Percentiles rank a stretch among this genome's conserved stretches.
phyloP scores from a whole-genome alignment of 2,329 filamentous ascomycete species.

The Calonectria pseudoturangicola region DNA sequence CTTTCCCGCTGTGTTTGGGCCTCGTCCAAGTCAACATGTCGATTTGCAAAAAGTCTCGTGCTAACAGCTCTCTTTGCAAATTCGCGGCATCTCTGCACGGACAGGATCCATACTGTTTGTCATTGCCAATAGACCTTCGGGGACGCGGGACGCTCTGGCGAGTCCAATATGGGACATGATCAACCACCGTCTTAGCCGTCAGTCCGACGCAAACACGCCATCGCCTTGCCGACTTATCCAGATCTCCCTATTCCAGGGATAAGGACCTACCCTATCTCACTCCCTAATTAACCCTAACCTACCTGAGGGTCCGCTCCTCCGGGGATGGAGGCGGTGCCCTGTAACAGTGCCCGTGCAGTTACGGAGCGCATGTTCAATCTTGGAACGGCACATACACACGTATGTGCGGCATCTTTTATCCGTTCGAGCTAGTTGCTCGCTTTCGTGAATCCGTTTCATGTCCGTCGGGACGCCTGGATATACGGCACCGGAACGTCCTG shows the following conservation, averaged over 20 bases:
- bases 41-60: constrained; percentile 2
- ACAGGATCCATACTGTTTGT: not conserved
- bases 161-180: constrained; percentile 35
- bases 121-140: constrained; percentile 11
- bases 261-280: constrained; percentile 40
- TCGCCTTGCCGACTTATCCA: constrained; percentile 54
- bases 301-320: constrained; percentile 8
- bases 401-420: constrained; percentile 36
- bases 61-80: not conserved
- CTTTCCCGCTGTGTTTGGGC: constrained; percentile 4
- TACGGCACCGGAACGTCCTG: constrained; percentile 16
- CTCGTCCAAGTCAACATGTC: not conserved
- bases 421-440: constrained; percentile 16
- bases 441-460: constrained; percentile 33
- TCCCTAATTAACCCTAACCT: constrained; percentile 40
- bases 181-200: constrained; percentile 42
- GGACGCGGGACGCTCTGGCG: constrained; percentile 33
- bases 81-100: constrained; percentile 1
- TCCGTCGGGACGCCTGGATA: constrained; percentile 31
- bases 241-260: constrained; percentile 48
- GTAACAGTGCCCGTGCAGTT: constrained; percentile 32
- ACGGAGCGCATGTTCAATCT: constrained; percentile 22
- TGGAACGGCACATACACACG: constrained; percentile 25
- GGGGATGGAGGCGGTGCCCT: constrained; percentile 14
- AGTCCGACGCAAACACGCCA: constrained; percentile 50